Conservation (phyloP, 345 rosid species). For the Eucalyptus dawsonii region DNA sequence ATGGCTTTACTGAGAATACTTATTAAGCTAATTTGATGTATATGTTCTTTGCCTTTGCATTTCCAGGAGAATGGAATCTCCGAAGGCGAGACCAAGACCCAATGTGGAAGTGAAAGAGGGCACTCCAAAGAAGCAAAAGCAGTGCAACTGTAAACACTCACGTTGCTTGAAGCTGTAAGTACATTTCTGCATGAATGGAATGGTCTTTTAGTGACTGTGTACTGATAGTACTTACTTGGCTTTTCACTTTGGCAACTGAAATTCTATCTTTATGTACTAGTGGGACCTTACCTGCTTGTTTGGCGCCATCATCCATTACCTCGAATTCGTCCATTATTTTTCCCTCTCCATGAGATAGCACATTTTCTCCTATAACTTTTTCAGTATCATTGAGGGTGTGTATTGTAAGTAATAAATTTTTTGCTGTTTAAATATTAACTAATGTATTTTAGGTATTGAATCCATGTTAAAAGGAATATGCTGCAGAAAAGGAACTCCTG, state of each 20-base stretch:
- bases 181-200: not conserved
- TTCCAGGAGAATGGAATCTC: slow-evolving; percentile 78
- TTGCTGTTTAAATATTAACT: not conserved
- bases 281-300: not conserved
- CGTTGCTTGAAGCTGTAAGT: slow-evolving; percentile 96
- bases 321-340: not conserved
- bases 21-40: not conserved
- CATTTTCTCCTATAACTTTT: not conserved
- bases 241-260: not conserved
- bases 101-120: slow-evolving; percentile 67
- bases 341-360: not conserved
- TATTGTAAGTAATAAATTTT: not conserved
- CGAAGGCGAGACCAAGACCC: slow-evolving; percentile 56
- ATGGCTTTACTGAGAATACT: not conserved
- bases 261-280: not conserved
- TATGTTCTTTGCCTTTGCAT: not conserved
- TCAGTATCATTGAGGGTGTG: not conserved
- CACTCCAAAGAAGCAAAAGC: slow-evolving; percentile 91
- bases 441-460: not conserved
- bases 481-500: not conserved
- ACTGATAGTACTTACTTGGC: not conserved
- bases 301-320: not conserved
- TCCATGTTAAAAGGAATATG: not conserved
- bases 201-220: not conserved
- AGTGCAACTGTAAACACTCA: slow-evolving; percentile 96